A percentile compares a stretch with the other conserved stretches of the same genome.
Evolutionary conservation across 2,329 filamentous ascomycete genomes (phyloP).

Genomic region (Colletotrichum eremochloae): DNA sequence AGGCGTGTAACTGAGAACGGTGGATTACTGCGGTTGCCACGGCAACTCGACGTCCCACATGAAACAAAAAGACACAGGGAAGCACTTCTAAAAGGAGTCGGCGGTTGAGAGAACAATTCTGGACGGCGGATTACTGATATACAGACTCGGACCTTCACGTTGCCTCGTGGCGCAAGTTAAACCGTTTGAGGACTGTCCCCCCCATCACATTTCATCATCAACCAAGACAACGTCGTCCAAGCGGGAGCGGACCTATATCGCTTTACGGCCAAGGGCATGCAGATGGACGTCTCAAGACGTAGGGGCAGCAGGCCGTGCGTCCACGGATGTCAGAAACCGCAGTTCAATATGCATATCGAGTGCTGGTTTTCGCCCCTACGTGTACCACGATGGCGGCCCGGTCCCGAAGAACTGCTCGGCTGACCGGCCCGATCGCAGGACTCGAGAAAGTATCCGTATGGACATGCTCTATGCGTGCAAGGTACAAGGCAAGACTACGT

Average conservation of each 20-base stretch:
- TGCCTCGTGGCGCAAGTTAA: background rate
- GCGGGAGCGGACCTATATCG: background rate
- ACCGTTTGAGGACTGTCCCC: background rate
- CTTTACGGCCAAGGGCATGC: background rate
- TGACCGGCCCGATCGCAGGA: background rate
- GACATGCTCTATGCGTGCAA: too few species aligned
- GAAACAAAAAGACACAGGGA: background rate
- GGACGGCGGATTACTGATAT: background rate
- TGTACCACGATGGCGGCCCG: constrained; percentile 2
- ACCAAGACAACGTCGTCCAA: background rate
- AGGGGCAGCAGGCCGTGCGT: background rate
- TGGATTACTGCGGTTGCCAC: background rate
- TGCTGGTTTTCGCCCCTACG: background rate
- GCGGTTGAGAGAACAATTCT: background rate
- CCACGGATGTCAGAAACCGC: background rate
- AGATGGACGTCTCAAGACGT: background rate
- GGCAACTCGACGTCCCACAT: background rate
- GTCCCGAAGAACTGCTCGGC: background rate
- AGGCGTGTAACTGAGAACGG: background rate
- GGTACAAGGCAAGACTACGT: too few species aligned
- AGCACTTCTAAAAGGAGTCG: background rate
- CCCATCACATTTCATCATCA: background rate
- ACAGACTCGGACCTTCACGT: background rate
- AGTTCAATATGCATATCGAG: background rate
- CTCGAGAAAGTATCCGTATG: too few species aligned